Evolutionary conservation across 1,284 basidiomycete species (phyloP), one percentile per base, ranked within the genome.

Genomic region (Garcileccinum viscosum): DNA sequence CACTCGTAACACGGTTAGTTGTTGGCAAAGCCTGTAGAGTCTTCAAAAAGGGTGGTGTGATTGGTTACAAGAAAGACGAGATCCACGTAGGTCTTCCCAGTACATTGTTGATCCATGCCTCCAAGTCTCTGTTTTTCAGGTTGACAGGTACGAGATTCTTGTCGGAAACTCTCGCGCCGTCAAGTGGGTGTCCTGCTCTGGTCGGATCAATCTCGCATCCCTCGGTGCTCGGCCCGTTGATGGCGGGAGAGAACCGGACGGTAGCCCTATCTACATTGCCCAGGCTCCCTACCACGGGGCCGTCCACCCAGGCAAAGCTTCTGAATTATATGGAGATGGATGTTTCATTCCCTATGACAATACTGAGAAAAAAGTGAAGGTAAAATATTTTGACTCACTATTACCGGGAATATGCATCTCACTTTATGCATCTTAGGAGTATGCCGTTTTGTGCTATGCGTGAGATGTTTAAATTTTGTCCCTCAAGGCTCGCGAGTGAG

Each of bases 241-340:
- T 71, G 92, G 89, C 64, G 92, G 92, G 3, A 82, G 80, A 50
- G 92, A 93, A 75, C 82, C 83, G 33, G 83, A 90, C 67, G 90
- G 90, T n/a, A 83, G 84, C 4, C 84, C 83, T 6, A 81, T 93
- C 19, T 93, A 85, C 77, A 83, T 93, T 69, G 88, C 86, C 7
- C 86, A 88, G 72, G 91, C 87, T 1, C 81, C 82, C 32, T 77
- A 90, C 79, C 81, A 88, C 27, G 83, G 80, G 32, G 84, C 84
- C 7, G 80, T 86, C 44, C 85, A 89, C 73, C 90, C 92, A 11
- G 92, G 92, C 14, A 93, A 93, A 80, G 84, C 84, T 38, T 86
- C 87, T 73, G 82, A 84, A 73, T 81, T 33, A 30, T 80, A 85
- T 66, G 84, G 90, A 64, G 84, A 88, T 65, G 88, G 88, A 84